Evolutionary conservation across 352 stramenopile species (phyloP), one percentile per base, ranked within the genome.

Genomic region (Saprolegnia parasitica): DNA sequence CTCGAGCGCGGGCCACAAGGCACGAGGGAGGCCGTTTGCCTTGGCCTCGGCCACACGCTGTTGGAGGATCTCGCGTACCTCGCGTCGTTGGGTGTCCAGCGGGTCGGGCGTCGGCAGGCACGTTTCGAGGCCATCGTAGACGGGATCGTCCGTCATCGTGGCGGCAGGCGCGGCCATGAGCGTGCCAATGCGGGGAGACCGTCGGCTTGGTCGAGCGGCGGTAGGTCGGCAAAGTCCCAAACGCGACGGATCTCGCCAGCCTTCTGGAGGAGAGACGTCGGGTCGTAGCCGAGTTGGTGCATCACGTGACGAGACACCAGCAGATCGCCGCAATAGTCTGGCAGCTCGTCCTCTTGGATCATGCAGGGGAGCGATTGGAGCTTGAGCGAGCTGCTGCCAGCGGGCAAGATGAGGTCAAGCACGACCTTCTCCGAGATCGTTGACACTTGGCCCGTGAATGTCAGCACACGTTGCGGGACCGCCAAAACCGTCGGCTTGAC

Each of bases 221-320:
- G n/a, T n/a, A n/a, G 52, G 52, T 60, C 24, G 16, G n/a, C 52
- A 18, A 60, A 60, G 35, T 60, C 52, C 52, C 52, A 60, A 35
- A 60, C 10, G 11, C 52, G 52, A 1, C 35, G 24, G 10, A 42
- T 26, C 52, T 35, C 24, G 3, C 52, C 35, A 2, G 52, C 52
- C 3, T 11, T 4, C 9, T 60, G 52, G 2, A 60, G 35, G 52
- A 60, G 52, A 20, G 24, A 18, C 24, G 16, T 60, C 9, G n/a
- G 35, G 52, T 60, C 13, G 35, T 60, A 60, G 35, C 52, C 52
- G 3, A 60, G 52, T 4, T 9, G 24, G 24, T 60, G 24, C 52
- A 60, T 60, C 1, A 60, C 35, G 24, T 35, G 35, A 35, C 35
- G 24, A 35, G 52, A 60, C 8, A 60, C 35, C 35, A 60, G 20